Evolutionary conservation across 768 basidiomycete genomes (phyloP).

Genomic region (Leccinum rimulosum): DNA sequence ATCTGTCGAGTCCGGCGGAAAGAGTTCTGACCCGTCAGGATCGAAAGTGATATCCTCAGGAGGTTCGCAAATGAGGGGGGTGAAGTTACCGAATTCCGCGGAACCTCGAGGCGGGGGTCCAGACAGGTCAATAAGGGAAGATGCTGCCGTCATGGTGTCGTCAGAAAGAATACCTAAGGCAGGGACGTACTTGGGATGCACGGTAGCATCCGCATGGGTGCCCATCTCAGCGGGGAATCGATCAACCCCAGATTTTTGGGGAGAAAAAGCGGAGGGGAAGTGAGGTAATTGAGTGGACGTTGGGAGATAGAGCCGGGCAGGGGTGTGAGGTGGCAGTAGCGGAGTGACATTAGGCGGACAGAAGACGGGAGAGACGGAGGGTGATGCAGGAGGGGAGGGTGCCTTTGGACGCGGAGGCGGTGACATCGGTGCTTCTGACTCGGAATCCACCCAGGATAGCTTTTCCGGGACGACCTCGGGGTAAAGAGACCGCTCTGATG

Average conservation of each 20-base stretch:
- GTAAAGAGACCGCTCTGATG: slow-evolving; percentile 15
- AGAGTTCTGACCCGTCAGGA: slow-evolving; percentile 12
- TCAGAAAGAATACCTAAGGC: slow-evolving; percentile 16
- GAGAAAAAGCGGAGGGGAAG: slow-evolving; percentile 13
- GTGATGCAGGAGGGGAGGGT: slow-evolving; percentile 19
- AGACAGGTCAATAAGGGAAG: slow-evolving; percentile 14
- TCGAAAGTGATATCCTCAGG: slow-evolving; percentile 28
- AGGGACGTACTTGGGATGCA: slow-evolving; percentile 17
- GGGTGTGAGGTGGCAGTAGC: slow-evolving; percentile 13
- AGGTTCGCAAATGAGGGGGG: slow-evolving; percentile 28
- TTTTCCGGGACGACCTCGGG: slow-evolving; percentile 24
- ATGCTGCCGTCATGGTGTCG: slow-evolving; percentile 13
- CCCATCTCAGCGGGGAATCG: slow-evolving; percentile 14
- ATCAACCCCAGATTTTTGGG: slow-evolving; percentile 31
- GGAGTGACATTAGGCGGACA: slow-evolving; percentile 14
- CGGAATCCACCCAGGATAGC: slow-evolving; percentile 16
- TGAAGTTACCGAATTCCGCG: slow-evolving; percentile 27
- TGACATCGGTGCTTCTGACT: slow-evolving; percentile 19
- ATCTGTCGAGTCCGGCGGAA: slow-evolving; percentile 11
- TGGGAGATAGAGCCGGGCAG: slow-evolving; percentile 26
- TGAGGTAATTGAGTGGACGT: slow-evolving; percentile 31
- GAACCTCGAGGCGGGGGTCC: slow-evolving; percentile 14
- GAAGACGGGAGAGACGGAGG: slow-evolving; percentile 12
- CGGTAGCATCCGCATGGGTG: slow-evolving; percentile 14
- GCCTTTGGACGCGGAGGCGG: slow-evolving; percentile 20